Conservation (phyloP, 345 rosid genomes). For the Ailanthus altissimus region DNA sequence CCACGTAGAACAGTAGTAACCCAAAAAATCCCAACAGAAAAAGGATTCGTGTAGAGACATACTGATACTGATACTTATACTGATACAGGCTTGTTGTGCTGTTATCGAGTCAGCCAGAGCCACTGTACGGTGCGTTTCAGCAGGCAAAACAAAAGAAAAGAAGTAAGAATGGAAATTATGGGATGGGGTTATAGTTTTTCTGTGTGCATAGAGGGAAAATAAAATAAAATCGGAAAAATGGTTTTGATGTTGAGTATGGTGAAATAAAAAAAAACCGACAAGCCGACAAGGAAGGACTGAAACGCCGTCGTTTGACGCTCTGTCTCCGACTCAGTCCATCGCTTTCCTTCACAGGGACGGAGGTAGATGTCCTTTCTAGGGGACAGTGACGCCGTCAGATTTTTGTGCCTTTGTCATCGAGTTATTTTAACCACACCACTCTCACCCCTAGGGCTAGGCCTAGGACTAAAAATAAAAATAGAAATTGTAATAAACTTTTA, state of each 20-base stretch:
- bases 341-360: constrained; percentile 13
- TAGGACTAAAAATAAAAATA: too few species aligned
- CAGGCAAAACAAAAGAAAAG: background rate
- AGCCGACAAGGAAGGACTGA: constrained; percentile 35
- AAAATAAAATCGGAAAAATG: too few species aligned
- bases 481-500: too few species aligned
- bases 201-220: background rate
- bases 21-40: constrained; percentile 32
- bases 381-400: constrained; percentile 34
- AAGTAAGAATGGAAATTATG: too few species aligned
- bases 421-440: background rate
- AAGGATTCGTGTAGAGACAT: constrained; percentile 18
- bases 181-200: background rate
- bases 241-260: background rate
- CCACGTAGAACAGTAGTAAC: background rate
- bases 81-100: background rate
- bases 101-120: constrained; percentile 14
- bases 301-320: constrained; percentile 42
- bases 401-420: background rate
- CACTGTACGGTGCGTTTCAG: background rate
- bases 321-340: constrained; percentile 15
- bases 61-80: too few species aligned
- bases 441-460: too few species aligned
- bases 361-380: background rate
- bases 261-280: constrained; percentile 25